Base-by-base conservation (phyloP, 495 filamentous ascomycete species). In the Aspergillus biplanus region DNA sequence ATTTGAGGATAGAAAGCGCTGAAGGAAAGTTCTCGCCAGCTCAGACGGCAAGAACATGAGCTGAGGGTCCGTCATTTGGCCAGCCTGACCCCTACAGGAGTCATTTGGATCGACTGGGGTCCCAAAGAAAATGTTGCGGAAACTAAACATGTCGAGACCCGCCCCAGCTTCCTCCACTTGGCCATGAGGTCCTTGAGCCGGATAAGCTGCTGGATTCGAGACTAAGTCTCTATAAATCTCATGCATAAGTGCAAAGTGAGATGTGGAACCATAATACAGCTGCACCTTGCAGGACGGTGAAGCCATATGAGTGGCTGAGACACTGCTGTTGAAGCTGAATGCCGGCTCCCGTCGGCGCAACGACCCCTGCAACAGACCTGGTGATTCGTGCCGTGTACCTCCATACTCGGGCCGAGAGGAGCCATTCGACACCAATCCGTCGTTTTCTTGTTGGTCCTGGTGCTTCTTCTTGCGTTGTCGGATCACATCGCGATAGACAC, bases 161-260 rank as follows among this genome's bases (percentile, higher is more conserved):
- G 78, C 75, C 7, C 76, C 72, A 8, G 74, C 79, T 70, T 82
- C 79, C 53, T 80, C 75, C 0, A 81, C 77, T 32, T 74, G 72
- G 15, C 71, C 68, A 12, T 71, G 71, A 1, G 72, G 70, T 18
- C 65, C 61, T 33, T 65, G 55, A 8, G 50, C 61, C 15, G 65
- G 58, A n/a, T 64, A 63, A n/a, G 66, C 49, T 1, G 67, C 61
- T n/a, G 69, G 70, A 39, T 74, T 65, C 7, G 72, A 66, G 18
- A 77, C 64, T 11, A 81, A 64, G 46, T 76, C 77, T 7, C 75
- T 67, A 55, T 82, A 79, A 35, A 81, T 70, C 42, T 80, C 72
- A 48, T 80, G 76, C 72, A 81, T 78, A 0, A 82, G 73, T 2
- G 78, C 67, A 58, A 82, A 82, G 58, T 80, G 75, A 5, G 79